Evolutionary conservation across 1,139 yeast genomes (phyloP), one percentile per base, ranked within the genome.

Genomic region (Geotrichum aggregatum): DNA sequence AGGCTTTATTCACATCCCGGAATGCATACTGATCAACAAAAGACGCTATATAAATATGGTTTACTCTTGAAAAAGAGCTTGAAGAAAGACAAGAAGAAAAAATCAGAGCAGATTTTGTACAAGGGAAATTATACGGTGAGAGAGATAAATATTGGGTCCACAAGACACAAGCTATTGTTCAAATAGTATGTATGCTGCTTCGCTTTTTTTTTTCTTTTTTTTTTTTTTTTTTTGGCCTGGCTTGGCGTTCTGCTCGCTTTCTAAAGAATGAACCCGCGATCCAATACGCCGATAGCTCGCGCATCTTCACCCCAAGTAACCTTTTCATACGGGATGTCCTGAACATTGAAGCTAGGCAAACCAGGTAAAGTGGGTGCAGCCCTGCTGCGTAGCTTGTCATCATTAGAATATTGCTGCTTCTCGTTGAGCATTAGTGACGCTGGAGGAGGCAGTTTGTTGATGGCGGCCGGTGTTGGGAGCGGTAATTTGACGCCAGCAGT

Each of bases 211-310:
- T 13, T 21, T 39, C 3, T 39, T 22, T 18, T 39, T 10, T n/a
- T 21, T 19, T n/a, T 24, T 41, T 30, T 21, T 30, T 26, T 19
- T 21, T 16, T 13, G 2, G n/a, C 28, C 28, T 8, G 28, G 24
- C 35, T 24, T 14, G n/a, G 10, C 19, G 3, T 14, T 21, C 28
- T 7, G 14, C 28, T 3, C 11, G 10, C 3, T 3, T 11, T 2
- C 28, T 45, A 45, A 10, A 54, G 47, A 30, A 54, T 57, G 39
- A 64, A 61, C 26, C 63, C 59, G 44, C 59, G 54, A 50, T 66
- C 67, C 39, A 66, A 60, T 13, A 63, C 68, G 46, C 63, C 62
- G 36, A 66, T 63, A 22, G 68, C 68, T 7, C 69, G 55, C 21
- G 59, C 59, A 48, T 66, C 70, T 52, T 66, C 70, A 28, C 64